Percentiles rank a stretch among this genome's conserved stretches.
phyloP scores from a whole-genome alignment of 371 early-diverging fungal genomes.

The Mortierella sp. region DNA sequence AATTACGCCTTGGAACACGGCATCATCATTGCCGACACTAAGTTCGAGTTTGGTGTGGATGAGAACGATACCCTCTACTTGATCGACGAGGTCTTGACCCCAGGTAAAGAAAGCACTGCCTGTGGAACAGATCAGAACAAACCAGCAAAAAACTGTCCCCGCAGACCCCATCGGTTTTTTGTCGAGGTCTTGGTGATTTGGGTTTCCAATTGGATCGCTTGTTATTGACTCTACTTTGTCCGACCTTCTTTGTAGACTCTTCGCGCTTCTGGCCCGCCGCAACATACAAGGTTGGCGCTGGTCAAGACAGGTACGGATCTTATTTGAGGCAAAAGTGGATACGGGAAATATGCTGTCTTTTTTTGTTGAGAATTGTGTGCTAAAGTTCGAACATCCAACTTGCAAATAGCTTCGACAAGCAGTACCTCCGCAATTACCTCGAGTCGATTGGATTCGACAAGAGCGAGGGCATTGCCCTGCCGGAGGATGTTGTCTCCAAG shows the following conservation, averaged over 20 bases:
- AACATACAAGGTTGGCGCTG: conserved; percentile 82
- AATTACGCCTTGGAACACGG: conserved; percentile 88
- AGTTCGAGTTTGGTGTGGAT: conserved; percentile 98
- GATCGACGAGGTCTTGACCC: conserved; percentile 97
- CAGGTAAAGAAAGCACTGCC: conserved; percentile 66
- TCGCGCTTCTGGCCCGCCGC: conserved; percentile 97
- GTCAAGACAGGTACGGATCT: conserved; percentile 81
- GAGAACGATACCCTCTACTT: conserved; percentile 82
- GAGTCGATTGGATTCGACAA: conserved; percentile 92
- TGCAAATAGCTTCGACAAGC: conserved; percentile 90
- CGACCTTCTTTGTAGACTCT: conserved; percentile 76
- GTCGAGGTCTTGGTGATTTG: background rate
- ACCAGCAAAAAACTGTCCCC: background rate
- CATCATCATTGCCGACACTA: conserved; percentile 98
- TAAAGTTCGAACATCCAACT: background rate
- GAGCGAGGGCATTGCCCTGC: conserved; percentile 84
- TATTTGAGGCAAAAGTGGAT: background rate
- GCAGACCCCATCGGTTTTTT: background rate
- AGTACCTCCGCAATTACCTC: conserved; percentile 95
- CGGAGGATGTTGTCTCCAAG: conserved; percentile 84
- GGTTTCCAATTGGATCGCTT: background rate
- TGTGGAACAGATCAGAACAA: background rate
- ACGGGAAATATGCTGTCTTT: background rate
- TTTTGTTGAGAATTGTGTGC: background rate
- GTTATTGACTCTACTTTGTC: background rate